Conservation (phyloP, 495 filamentous ascomycete species). For the Lindgomyces ingoldianus region DNA sequence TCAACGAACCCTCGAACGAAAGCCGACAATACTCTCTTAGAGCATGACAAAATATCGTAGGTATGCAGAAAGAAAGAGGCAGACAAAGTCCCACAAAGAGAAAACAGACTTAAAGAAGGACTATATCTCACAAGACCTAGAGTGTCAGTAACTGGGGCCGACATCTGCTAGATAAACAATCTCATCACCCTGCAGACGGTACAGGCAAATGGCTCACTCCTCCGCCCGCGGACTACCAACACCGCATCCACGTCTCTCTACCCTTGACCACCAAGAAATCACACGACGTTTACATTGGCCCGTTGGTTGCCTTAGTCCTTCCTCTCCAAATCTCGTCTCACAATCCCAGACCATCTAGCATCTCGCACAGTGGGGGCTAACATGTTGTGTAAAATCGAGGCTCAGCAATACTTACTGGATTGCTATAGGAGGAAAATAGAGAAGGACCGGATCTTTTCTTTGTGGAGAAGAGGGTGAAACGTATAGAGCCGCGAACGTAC, state of each 20-base stretch:
- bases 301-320: not conserved
- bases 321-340: not conserved
- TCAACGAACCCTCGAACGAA: no score
- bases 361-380: no score
- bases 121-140: not conserved
- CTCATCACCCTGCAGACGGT: not conserved
- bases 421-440: not conserved
- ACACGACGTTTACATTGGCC: not conserved
- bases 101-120: not conserved
- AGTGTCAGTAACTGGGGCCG: not conserved
- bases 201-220: not conserved
- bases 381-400: not conserved
- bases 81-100: not conserved
- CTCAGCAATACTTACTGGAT: not conserved
- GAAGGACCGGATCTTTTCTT: not conserved
- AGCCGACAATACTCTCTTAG: no score
- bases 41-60: not conserved
- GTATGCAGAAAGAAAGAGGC: not conserved
- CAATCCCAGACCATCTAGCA: not conserved
- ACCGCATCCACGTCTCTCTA: no score
- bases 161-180: not conserved
- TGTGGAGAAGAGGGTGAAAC: not conserved
- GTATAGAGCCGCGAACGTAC: not conserved
- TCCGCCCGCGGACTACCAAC: not conserved
- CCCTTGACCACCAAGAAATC: no score